phyloP scores from a whole-genome alignment of 805 yeast genomes.

The Isabelozyma gotoi region DNA sequence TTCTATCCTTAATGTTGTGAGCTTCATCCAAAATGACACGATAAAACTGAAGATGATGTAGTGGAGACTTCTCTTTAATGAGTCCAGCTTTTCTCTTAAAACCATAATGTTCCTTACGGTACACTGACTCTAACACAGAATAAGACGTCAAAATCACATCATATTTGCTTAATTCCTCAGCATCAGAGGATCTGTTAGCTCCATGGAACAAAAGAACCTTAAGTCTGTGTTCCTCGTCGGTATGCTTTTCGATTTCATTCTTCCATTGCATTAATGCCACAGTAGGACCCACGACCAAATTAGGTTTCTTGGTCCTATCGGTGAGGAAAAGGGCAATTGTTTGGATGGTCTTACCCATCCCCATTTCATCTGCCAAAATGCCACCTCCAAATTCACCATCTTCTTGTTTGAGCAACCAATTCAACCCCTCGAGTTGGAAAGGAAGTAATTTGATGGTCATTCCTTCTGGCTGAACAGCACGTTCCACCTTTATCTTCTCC shows the following conservation, averaged over 20 bases:
- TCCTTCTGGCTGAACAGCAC: conserved; percentile 75
- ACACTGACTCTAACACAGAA: conserved; percentile 86
- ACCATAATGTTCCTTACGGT: conserved; percentile 79
- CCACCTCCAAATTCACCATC: conserved; percentile 81
- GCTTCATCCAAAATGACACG: conserved; percentile 95
- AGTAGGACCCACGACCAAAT: conserved; percentile 93
- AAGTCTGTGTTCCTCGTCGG: conserved; percentile 56
- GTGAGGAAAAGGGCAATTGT: conserved; percentile 83
- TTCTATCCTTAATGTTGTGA: conserved; percentile 93
- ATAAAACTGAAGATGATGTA: conserved; percentile 75
- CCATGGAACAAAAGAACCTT: conserved; percentile 82
- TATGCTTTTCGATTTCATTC: conserved; percentile 83
- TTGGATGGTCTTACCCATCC: conserved; percentile 99
- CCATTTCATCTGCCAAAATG: conserved; percentile 97
- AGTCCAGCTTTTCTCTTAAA: conserved; percentile 69
- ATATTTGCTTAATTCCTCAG: conserved; percentile 55
- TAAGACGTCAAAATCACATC: conserved; percentile 92
- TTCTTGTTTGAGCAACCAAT: conserved; percentile 87
- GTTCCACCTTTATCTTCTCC: conserved; percentile 47
- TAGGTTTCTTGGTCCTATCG: conserved; percentile 68
- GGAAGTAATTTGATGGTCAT: conserved; percentile 77
- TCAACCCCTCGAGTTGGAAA: conserved; percentile 89
- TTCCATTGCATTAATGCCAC: conserved; percentile 99
- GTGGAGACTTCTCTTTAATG: conserved; percentile 70
- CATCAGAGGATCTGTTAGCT: conserved; percentile 63